Conservation (phyloP, 805 yeast species). For the Ascoidea tarda region DNA sequence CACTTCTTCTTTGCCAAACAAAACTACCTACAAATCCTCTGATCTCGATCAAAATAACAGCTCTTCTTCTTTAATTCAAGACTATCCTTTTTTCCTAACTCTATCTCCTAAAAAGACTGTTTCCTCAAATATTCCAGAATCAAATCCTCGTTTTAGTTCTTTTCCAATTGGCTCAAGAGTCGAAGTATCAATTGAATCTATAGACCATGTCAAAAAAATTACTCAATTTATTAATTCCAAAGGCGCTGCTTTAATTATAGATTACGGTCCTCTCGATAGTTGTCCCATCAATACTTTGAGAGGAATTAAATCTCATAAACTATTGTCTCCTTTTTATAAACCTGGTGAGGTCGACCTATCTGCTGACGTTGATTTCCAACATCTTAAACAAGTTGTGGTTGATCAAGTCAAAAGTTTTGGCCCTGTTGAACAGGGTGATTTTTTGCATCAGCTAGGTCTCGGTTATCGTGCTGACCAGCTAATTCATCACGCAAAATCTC, state of each 20-base stretch:
- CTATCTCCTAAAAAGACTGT: slow-evolving; percentile 48
- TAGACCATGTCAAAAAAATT: slow-evolving; percentile 40
- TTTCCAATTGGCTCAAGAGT: slow-evolving; percentile 43
- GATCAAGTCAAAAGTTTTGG: slow-evolving; percentile 27
- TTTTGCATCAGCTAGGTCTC: slow-evolving; percentile 64
- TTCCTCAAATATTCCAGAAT: slow-evolving; percentile 39
- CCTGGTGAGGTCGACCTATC: slow-evolving; percentile 79
- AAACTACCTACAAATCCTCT: slow-evolving; percentile 2
- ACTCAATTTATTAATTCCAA: slow-evolving; percentile 24
- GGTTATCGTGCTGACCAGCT: slow-evolving; percentile 55
- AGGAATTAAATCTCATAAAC: slow-evolving; percentile 57
- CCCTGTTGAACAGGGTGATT: slow-evolving; percentile 65
- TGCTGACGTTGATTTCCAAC: slow-evolving; percentile 65
- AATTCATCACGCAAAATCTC: slow-evolving; percentile 23
- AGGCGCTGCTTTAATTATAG: slow-evolving; percentile 65
- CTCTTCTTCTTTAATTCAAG: slow-evolving; percentile 1
- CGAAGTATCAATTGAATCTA: slow-evolving; percentile 67
- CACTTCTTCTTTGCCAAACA: slow-evolving; percentile 8
- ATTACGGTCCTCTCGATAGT: slow-evolving; percentile 52
- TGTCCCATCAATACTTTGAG: slow-evolving; percentile 63
- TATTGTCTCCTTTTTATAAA: slow-evolving; percentile 58
- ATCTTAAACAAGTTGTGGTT: slow-evolving; percentile 18
- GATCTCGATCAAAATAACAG: slow-evolving; percentile 3
- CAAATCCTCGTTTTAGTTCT: slow-evolving; percentile 33
- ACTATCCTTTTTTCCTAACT: slow-evolving; percentile 37